Conservation (phyloP, 257 asterid genomes). For the Solanum medicagineum region DNA sequence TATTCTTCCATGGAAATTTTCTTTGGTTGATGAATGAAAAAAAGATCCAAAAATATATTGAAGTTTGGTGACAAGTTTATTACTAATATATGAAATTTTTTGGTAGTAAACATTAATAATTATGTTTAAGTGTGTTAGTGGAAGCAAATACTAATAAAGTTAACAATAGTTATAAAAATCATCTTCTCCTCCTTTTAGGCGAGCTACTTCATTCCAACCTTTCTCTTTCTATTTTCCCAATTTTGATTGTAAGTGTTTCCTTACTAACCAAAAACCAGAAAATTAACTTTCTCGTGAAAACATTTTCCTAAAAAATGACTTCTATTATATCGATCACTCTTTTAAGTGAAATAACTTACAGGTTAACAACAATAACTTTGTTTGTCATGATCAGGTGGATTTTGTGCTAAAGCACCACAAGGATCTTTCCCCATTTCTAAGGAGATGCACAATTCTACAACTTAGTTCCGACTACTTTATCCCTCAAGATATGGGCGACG, state of each 20-base stretch:
- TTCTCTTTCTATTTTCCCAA: background rate
- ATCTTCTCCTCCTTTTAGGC: too few relatives aligned
- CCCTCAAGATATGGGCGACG: conserved; percentile 72
- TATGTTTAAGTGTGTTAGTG: too few relatives aligned
- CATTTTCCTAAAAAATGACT: background rate
- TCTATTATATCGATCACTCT: background rate
- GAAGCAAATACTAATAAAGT: too few relatives aligned
- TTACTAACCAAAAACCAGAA: background rate
- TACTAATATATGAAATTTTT: background rate
- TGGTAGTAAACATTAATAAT: background rate
- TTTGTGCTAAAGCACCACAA: conserved; percentile 56
- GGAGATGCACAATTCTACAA: conserved; percentile 63
- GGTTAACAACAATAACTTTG: too few relatives aligned
- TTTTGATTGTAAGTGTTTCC: background rate
- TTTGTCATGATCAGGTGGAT: conserved; percentile 41
- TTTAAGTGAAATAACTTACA: too few relatives aligned
- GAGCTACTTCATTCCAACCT: too few relatives aligned
- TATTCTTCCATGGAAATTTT: background rate
- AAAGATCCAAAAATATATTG: background rate
- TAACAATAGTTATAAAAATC: too few relatives aligned
- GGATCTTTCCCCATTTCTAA: conserved; percentile 60
- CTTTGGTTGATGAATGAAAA: background rate
- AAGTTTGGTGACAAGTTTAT: background rate
- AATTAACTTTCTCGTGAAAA: background rate
- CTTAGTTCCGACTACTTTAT: conserved; percentile 88